Percentiles rank a stretch among this genome's conserved stretches.
phyloP scores from a whole-genome alignment of 768 basidiomycete genomes.

The Kwoniella dendrophila region DNA sequence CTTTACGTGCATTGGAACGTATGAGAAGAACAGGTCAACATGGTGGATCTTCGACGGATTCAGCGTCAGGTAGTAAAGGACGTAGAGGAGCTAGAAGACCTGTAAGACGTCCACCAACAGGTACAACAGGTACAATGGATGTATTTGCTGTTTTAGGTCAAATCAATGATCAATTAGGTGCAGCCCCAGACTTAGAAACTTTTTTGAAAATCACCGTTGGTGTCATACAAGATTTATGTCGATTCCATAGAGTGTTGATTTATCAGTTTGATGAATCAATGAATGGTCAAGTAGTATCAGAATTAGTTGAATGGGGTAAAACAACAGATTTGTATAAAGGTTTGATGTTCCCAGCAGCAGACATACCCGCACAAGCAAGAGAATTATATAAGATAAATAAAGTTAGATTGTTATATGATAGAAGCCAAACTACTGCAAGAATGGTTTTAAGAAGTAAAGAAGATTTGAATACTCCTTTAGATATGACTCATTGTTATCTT shows the following conservation, averaged over 20 bases:
- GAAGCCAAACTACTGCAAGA: constrained; percentile 71
- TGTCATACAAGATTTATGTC: constrained; percentile 73
- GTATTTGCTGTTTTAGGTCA: constrained; percentile 75
- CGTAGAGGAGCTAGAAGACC: constrained; percentile 25
- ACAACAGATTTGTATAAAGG: constrained; percentile 70
- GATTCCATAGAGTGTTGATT: constrained; percentile 77
- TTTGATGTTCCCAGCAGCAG: constrained; percentile 55
- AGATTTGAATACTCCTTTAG: constrained; percentile 71
- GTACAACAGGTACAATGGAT: constrained; percentile 67
- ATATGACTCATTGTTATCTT: constrained; percentile 81
- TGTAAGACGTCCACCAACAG: constrained; percentile 22
- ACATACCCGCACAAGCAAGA: constrained; percentile 64
- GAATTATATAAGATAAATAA: constrained; percentile 74
- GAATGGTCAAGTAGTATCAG: constrained; percentile 76
- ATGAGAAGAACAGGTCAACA: constrained; percentile 60
- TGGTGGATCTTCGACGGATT: constrained; percentile 15
- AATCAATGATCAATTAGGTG: constrained; percentile 76
- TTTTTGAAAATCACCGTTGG: constrained; percentile 76
- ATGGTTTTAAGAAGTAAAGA: constrained; percentile 66
- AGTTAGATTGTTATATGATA: constrained; percentile 74
- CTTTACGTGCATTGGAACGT: constrained; percentile 71
- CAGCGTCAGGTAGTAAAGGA: constrained; percentile 16
- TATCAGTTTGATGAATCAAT: constrained; percentile 81
- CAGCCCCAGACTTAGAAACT: constrained; percentile 66
- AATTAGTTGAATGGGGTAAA: constrained; percentile 75